Percentiles rank a stretch among this genome's conserved stretches.
Evolutionary conservation across 2,329 filamentous ascomycete genomes (phyloP).

Genomic region (Beauveria asiatica): DNA sequence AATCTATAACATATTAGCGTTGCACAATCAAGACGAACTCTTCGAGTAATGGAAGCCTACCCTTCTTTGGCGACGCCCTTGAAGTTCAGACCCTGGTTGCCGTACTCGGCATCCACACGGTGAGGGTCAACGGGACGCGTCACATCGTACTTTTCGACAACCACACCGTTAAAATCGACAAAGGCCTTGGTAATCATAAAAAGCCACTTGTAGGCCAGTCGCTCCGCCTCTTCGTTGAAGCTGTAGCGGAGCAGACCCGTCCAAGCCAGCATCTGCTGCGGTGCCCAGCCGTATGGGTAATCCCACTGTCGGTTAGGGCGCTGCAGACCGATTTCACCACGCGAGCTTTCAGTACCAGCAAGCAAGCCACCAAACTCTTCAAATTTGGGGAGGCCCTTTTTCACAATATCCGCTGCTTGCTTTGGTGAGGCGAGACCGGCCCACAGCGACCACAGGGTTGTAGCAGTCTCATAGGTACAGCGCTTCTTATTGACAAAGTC

Average conservation of each 20-base stretch:
- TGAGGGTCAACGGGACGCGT: slow-evolving; percentile 85
- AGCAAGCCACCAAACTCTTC: slow-evolving; percentile 82
- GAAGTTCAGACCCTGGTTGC: slow-evolving; percentile 92
- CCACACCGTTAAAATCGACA: slow-evolving; percentile 95
- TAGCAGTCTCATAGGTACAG: slow-evolving; percentile 80
- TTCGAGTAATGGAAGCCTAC: slow-evolving; percentile 45
- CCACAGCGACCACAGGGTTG: slow-evolving; percentile 97
- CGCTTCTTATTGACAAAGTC: slow-evolving; percentile 75
- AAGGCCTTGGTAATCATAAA: slow-evolving; percentile 99
- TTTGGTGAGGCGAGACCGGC: slow-evolving; percentile 77
- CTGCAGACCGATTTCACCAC: slow-evolving; percentile 68
- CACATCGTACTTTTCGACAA: slow-evolving; percentile 98
- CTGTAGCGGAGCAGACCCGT: slow-evolving; percentile 85
- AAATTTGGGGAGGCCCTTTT: slow-evolving; percentile 74
- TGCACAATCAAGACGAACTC: neutral
- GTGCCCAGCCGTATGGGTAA: slow-evolving; percentile 96
- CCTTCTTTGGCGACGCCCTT: slow-evolving; percentile 94
- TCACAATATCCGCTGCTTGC: slow-evolving; percentile 78
- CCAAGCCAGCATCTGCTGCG: slow-evolving; percentile 98
- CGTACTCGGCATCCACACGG: slow-evolving; percentile 92
- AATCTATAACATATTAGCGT: slow-evolving; percentile 51
- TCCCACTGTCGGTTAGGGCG: slow-evolving; percentile 97
- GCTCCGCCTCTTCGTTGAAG: slow-evolving; percentile 81
- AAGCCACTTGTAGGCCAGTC: slow-evolving; percentile 90
- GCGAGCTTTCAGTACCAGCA: slow-evolving; percentile 82